A percentile compares a stretch with the other conserved stretches of the same genome.
Conservation (phyloP, 352 stramenopile species). For the Pythium graminicola region DNA sequence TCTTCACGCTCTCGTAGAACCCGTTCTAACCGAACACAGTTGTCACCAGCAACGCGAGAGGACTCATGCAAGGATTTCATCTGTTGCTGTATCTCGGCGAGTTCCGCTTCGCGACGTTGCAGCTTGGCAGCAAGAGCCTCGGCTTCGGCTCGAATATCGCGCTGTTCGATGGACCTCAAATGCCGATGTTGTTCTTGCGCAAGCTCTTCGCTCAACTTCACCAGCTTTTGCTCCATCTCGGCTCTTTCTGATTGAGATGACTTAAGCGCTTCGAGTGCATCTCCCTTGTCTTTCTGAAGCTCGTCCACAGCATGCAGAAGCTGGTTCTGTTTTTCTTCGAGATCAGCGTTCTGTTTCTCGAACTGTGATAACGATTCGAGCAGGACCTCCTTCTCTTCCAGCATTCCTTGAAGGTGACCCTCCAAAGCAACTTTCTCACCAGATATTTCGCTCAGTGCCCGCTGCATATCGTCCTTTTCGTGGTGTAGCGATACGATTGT, state of each 20-base stretch:
- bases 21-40: not conserved
- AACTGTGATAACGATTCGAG: slow-evolving; percentile 31
- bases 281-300: slow-evolving; percentile 19
- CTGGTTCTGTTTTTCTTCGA: slow-evolving; percentile 29
- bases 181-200: slow-evolving; percentile 4
- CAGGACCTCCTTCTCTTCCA: slow-evolving; percentile 30
- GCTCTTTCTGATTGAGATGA: slow-evolving; percentile 1
- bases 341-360: slow-evolving; percentile 43
- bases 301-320: slow-evolving; percentile 14
- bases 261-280: slow-evolving; percentile 5
- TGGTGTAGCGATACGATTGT: slow-evolving; percentile 40
- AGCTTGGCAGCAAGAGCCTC: slow-evolving; percentile 8
- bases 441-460: slow-evolving; percentile 35
- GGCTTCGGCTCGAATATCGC: slow-evolving; percentile 1
- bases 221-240: slow-evolving; percentile 5
- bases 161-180: not conserved
- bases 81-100: slow-evolving; percentile 12
- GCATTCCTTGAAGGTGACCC: slow-evolving; percentile 32
- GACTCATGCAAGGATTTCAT: slow-evolving; percentile 9
- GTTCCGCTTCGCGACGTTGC: slow-evolving; percentile 12
- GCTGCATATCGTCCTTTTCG: slow-evolving; percentile 61
- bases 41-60: slow-evolving; percentile 11
- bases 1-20: slow-evolving; percentile 9
- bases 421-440: slow-evolving; percentile 50
- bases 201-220: slow-evolving; percentile 1